Conservation (phyloP, 805 yeast species). For the Yarrowia sp. region DNA sequence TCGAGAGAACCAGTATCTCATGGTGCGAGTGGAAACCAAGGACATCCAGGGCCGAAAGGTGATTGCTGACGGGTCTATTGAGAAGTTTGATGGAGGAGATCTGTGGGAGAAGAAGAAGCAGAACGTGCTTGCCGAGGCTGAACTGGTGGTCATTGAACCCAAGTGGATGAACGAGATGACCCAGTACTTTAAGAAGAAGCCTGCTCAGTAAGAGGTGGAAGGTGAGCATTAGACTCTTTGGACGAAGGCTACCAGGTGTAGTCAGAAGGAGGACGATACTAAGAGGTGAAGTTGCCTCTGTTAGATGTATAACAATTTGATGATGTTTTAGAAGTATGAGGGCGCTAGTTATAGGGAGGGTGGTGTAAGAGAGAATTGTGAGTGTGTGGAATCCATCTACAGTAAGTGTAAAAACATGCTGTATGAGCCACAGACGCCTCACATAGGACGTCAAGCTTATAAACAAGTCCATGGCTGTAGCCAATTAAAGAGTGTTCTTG, state of each 20-base stretch:
- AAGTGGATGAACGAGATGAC: conserved; percentile 79
- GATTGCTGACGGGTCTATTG: conserved; percentile 66
- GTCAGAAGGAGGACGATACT: no score
- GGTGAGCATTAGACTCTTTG: no score
- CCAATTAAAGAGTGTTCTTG: no score
- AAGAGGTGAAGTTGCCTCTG: not conserved
- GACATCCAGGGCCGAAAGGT: conserved; percentile 76
- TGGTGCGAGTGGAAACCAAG: conserved; percentile 67
- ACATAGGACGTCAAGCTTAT: no score
- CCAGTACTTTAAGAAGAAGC: conserved; percentile 30
- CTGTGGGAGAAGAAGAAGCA: conserved; percentile 47
- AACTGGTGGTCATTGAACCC: conserved; percentile 82
- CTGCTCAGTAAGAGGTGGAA: not conserved
- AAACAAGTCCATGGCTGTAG: no score
- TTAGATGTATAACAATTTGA: conserved; percentile 1
- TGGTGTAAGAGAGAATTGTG: no score
- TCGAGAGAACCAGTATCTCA: conserved; percentile 64
- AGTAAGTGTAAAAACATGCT: no score
- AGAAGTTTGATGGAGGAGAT: conserved; percentile 52
- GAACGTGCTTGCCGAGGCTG: conserved; percentile 62
- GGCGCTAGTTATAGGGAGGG: no score
- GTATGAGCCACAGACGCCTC: no score
- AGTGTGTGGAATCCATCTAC: no score
- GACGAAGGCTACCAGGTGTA: not conserved
- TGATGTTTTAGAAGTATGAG: no score